Evolutionary conservation across 2,329 filamentous ascomycete species (phyloP).

Genomic region (Penicillium digitatum): DNA sequence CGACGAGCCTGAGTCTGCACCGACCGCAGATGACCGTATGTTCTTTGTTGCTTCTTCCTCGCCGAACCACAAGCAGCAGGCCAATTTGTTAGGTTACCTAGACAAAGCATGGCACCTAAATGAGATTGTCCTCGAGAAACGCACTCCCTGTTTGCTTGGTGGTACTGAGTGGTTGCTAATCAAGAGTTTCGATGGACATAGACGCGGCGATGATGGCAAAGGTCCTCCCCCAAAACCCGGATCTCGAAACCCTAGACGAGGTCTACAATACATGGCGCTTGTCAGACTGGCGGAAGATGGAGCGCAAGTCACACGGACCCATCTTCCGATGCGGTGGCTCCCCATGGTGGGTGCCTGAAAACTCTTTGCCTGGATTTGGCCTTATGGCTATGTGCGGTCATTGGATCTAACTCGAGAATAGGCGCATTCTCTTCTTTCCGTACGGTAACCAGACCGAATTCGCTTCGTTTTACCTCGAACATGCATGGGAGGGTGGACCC

Average conservation of each 20-base stretch:
- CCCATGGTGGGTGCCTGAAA: constrained; percentile 64
- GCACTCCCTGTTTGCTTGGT: not conserved
- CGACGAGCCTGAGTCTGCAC: constrained; percentile 54
- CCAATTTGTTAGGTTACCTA: not conserved
- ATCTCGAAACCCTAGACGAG: constrained; percentile 76
- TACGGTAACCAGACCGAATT: constrained; percentile 92
- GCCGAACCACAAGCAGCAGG: not conserved
- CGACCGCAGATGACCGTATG: constrained; percentile 58
- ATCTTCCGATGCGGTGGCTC: constrained; percentile 79
- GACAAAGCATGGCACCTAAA: not conserved
- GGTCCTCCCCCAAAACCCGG: constrained; percentile 70
- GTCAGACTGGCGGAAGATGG: constrained; percentile 70
- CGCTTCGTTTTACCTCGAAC: constrained; percentile 93
- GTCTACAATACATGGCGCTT: constrained; percentile 81
- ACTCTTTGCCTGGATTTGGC: constrained; percentile 1
- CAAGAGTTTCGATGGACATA: constrained; percentile 35
- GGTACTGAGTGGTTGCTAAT: not conserved
- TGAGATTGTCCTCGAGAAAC: not conserved
- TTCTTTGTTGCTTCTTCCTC: constrained; percentile 13
- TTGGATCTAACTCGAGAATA: constrained; percentile 39
- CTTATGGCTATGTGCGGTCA: not conserved
- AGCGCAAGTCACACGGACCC: constrained; percentile 81
- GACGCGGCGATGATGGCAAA: constrained; percentile 81
- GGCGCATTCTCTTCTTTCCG: constrained; percentile 93
- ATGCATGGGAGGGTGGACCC: constrained; percentile 73